These are phyloP conservation scores for Phytophthora litchii DNA, from an alignment of 352 stramenopile genomes.

Conservation along the genomic window DNA sequence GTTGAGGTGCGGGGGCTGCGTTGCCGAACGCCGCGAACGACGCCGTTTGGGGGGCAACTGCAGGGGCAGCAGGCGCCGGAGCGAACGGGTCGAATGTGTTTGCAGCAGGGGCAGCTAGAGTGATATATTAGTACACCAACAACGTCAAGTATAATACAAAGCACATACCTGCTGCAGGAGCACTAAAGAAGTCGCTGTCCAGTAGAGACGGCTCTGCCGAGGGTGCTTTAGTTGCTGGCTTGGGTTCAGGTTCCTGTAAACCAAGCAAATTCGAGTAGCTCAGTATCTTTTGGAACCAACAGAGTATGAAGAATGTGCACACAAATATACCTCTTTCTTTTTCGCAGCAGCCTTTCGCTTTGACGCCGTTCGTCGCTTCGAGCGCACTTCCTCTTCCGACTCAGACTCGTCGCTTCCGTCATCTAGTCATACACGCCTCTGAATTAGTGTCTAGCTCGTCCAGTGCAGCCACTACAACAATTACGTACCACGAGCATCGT, in stretches of 20 bases:
- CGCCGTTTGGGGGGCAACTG: conserved; percentile 26
- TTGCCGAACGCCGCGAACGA: conserved; percentile 51
- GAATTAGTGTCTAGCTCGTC: conserved; percentile 1
- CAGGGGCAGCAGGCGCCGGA: conserved; percentile 33
- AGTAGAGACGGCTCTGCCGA: conserved; percentile 72
- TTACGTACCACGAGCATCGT: conserved; percentile 48
- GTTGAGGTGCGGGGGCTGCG: conserved; percentile 37
- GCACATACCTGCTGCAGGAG: conserved; percentile 40
- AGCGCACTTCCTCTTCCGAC: conserved; percentile 70
- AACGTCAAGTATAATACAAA: not conserved
- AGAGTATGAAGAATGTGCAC: not conserved
- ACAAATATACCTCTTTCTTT: conserved; percentile 68
- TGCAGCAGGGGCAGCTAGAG: conserved; percentile 30
- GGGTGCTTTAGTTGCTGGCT: conserved; percentile 53
- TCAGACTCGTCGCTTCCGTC: conserved; percentile 70
- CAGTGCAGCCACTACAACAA: not conserved
- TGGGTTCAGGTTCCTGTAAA: conserved; percentile 44
- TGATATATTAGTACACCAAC: conserved; percentile 4
- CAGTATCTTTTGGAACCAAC: not conserved
- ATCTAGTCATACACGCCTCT: conserved; percentile 31
- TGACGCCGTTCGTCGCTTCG: conserved; percentile 63
- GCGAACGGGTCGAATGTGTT: conserved; percentile 79
- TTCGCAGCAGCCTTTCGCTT: conserved; percentile 65
- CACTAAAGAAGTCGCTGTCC: conserved; percentile 79
- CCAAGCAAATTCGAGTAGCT: conserved; percentile 2